Base-by-base conservation (phyloP, 1,284 basidiomycete genomes). In the Sutorius eximius region DNA sequence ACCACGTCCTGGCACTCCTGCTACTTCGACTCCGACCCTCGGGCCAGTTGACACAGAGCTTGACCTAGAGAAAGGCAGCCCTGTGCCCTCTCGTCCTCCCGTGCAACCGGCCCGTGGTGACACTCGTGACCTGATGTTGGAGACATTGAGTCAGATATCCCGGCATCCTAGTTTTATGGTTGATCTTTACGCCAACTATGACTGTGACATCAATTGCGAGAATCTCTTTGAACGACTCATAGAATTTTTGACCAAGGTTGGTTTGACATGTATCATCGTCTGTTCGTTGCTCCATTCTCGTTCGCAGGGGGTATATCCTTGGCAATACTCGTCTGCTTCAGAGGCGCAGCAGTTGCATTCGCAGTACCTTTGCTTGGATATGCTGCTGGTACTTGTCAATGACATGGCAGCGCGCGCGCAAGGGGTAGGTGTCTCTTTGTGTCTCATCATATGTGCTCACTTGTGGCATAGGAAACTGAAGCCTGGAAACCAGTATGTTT, bases 121-220 rank as follows among this genome's bases (percentile, higher is more conserved):
- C 73, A 91, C 87, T 8, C 85, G 94, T 43, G 93, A 97, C 67
- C 75, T 99, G 54, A 86, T 98, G 66, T 77, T 99, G 55, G 97
- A 98, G 72, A 91, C 91, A 2, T 75, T 99, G 30, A 82, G 82
- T 48, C 87, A 93, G 56, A 84, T 98, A 47, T 87, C 89, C 30
- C 80, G 87, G 6, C 83, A 89, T 63, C 83, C 89, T 1, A 89
- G 88, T 65, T 95, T 96, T 73, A 93, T 98, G 88, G 93, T 97
- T 44, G 93, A 98, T 67, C 77, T 98, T 11, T 99, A 93, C 77
- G 82, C 87, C 55, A 99, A 99, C 72, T 99, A 97, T 72, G 97
- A 99, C 71, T 98, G 95, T 69, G 92, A 98, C 65, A 86, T 91
- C 59, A 95, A 98, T 67, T 95, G 92, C 72, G 95, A 98, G 75